Percentiles rank a stretch among this genome's conserved stretches.
Conservation (phyloP, 73 alveolate genomes). For the Paramecium tetraurelia region DNA sequence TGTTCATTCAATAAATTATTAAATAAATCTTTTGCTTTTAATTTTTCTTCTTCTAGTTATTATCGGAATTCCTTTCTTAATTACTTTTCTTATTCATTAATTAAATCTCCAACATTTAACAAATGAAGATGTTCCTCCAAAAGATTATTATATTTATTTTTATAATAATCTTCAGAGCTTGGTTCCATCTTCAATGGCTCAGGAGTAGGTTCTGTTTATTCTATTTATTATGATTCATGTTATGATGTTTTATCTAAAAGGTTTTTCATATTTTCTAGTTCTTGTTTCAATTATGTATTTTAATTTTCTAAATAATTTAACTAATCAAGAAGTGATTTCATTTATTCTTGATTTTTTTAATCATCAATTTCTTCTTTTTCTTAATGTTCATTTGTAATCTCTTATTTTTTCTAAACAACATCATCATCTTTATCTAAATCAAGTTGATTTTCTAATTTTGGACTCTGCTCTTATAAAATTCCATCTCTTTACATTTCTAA, state of each 20-base stretch:
- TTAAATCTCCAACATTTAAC: not conserved
- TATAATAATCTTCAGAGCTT: not conserved
- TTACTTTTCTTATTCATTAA: not conserved
- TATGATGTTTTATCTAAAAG: not conserved
- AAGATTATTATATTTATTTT: not conserved
- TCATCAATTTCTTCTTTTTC: too few species aligned
- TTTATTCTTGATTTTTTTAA: too few species aligned
- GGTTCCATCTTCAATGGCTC: not conserved
- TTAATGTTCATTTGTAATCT: too few species aligned
- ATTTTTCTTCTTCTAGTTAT: not conserved
- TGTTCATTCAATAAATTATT: not conserved
- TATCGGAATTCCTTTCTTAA: not conserved
- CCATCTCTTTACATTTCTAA: not conserved
- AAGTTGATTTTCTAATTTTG: not conserved
- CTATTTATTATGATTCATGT: too few species aligned
- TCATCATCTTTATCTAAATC: not conserved
- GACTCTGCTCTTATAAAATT: not conserved
- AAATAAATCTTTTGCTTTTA: not conserved
- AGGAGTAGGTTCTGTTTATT: not conserved
- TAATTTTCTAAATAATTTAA: too few species aligned
- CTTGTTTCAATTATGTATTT: not conserved
- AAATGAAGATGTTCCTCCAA: not conserved
- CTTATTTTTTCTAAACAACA: too few species aligned
- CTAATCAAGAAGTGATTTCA: too few species aligned
- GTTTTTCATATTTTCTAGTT: too few species aligned